These are phyloP conservation scores for Phylloporus sp. DNA, from an alignment of 768 basidiomycete species.

Conservation along the genomic window DNA sequence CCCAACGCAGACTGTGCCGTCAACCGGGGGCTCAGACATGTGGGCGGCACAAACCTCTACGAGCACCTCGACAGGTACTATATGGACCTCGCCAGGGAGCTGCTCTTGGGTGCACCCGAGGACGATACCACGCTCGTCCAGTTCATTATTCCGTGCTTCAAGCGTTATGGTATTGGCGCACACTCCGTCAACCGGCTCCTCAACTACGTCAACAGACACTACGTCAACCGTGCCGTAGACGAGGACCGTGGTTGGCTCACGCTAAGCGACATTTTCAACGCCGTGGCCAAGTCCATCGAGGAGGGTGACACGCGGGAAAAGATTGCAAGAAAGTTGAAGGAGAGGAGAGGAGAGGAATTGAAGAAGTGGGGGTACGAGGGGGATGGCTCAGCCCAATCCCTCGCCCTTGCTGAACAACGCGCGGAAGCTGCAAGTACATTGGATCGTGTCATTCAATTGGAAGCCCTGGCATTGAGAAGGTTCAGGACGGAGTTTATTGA, in stretches of 20 bases:
- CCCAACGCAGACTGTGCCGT: slow-evolving; percentile 12
- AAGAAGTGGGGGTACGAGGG: slow-evolving; percentile 68
- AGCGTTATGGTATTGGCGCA: slow-evolving; percentile 64
- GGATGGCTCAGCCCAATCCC: slow-evolving; percentile 43
- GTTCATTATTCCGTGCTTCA: slow-evolving; percentile 69
- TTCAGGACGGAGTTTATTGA: slow-evolving; percentile 74
- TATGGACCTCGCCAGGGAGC: slow-evolving; percentile 54
- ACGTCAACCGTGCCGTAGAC: slow-evolving; percentile 72
- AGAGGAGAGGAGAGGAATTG: slow-evolving; percentile 58
- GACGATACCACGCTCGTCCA: slow-evolving; percentile 65
- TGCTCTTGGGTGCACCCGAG: slow-evolving; percentile 58
- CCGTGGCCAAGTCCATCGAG: slow-evolving; percentile 49
- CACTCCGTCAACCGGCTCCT: slow-evolving; percentile 68
- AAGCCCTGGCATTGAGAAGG: slow-evolving; percentile 62
- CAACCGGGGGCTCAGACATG: slow-evolving; percentile 29
- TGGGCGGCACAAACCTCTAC: slow-evolving; percentile 67
- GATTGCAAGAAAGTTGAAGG: slow-evolving; percentile 53
- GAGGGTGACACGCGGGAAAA: slow-evolving; percentile 57
- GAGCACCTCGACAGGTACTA: slow-evolving; percentile 71
- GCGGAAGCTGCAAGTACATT: slow-evolving; percentile 70
- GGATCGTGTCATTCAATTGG: slow-evolving; percentile 63
- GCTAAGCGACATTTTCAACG: slow-evolving; percentile 59
- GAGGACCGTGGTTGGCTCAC: slow-evolving; percentile 79
- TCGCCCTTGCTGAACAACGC: slow-evolving; percentile 60
- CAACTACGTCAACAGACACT: slow-evolving; percentile 69